Percentiles rank a stretch among this genome's conserved stretches.
phyloP scores from a whole-genome alignment of 108 stramenopile species.

The Skeletonema marinoi region DNA sequence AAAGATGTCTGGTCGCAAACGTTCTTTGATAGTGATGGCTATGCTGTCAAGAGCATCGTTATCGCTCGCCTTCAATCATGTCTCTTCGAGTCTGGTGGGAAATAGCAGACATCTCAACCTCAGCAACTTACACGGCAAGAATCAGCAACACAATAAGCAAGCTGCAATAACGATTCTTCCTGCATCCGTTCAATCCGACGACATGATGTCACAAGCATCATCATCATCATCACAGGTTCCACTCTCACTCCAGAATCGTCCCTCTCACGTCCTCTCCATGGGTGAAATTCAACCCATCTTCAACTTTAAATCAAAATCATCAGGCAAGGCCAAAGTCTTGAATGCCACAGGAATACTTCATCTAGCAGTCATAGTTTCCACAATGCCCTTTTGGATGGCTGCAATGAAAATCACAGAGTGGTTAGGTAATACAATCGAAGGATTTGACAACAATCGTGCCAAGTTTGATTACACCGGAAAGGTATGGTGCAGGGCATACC shows the following conservation, averaged over 20 bases:
- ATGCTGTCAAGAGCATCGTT: neutral
- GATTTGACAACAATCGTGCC: slow-evolving; percentile 61
- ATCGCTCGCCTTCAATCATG: neutral
- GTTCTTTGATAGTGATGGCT: neutral
- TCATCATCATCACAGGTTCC: neutral
- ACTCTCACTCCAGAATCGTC: neutral
- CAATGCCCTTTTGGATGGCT: slow-evolving; percentile 66
- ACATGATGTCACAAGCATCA: neutral
- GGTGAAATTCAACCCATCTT: slow-evolving; percentile 41
- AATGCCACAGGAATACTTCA: slow-evolving; percentile 62
- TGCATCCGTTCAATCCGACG: neutral
- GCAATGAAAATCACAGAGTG: slow-evolving; percentile 51
- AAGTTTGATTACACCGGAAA: slow-evolving; percentile 76
- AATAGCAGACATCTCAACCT: too few relatives aligned
- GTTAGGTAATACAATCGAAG: slow-evolving; percentile 35
- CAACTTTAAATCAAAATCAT: slow-evolving; percentile 21
- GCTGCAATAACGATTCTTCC: neutral
- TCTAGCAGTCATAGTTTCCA: slow-evolving; percentile 49
- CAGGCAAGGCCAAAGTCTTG: slow-evolving; percentile 56
- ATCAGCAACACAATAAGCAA: neutral
- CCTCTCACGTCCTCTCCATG: slow-evolving; percentile 35
- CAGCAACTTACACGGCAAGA: too few relatives aligned
- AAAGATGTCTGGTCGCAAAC: neutral
- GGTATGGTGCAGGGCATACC: slow-evolving; percentile 68
- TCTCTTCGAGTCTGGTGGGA: too few relatives aligned